These are phyloP conservation scores for Ganoderma boninense DNA, from an alignment of 1,284 basidiomycete species.

Conservation along the genomic window DNA sequence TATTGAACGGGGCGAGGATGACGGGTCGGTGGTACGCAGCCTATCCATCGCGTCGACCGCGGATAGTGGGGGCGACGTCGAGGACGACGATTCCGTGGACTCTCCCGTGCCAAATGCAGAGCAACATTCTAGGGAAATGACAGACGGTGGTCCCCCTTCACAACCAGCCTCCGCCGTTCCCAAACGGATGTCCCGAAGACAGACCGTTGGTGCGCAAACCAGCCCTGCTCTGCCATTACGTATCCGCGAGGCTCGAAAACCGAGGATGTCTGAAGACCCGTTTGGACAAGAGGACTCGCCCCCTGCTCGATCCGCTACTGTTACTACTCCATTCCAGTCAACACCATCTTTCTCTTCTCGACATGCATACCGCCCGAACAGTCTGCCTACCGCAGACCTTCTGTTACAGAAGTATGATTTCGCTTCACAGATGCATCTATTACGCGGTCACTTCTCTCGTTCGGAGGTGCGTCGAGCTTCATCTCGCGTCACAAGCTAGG, in stretches of 20 bases:
- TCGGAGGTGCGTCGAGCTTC: slow-evolving; percentile 71
- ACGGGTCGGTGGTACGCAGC: slow-evolving; percentile 36
- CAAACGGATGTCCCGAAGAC: slow-evolving; percentile 47
- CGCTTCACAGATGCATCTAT: slow-evolving; percentile 74
- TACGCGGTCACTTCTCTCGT: slow-evolving; percentile 90
- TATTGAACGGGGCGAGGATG: slow-evolving; percentile 55
- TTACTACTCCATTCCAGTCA: slow-evolving; percentile 65
- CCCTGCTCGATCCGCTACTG: slow-evolving; percentile 43
- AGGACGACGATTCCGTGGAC: slow-evolving; percentile 29
- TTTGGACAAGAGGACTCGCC: slow-evolving; percentile 71
- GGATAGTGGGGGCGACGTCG: slow-evolving; percentile 40
- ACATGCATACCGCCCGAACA: slow-evolving; percentile 53
- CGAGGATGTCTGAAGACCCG: slow-evolving; percentile 74
- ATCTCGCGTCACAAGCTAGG: slow-evolving; percentile 19
- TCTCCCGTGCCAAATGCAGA: slow-evolving; percentile 21
- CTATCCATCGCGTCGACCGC: slow-evolving; percentile 26
- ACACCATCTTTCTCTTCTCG: slow-evolving; percentile 69
- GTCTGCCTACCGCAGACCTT: slow-evolving; percentile 55
- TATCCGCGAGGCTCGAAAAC: slow-evolving; percentile 56
- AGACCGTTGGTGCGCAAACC: slow-evolving; percentile 71
- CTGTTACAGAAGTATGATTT: slow-evolving; percentile 74
- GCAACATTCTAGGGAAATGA: background rate
- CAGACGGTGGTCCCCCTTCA: background rate
- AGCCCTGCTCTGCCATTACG: slow-evolving; percentile 73
- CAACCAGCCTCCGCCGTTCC: slow-evolving; percentile 14